Evolutionary conservation across 192 early-diverging fungal species (phyloP).

Genomic region (Backusella macrospora): DNA sequence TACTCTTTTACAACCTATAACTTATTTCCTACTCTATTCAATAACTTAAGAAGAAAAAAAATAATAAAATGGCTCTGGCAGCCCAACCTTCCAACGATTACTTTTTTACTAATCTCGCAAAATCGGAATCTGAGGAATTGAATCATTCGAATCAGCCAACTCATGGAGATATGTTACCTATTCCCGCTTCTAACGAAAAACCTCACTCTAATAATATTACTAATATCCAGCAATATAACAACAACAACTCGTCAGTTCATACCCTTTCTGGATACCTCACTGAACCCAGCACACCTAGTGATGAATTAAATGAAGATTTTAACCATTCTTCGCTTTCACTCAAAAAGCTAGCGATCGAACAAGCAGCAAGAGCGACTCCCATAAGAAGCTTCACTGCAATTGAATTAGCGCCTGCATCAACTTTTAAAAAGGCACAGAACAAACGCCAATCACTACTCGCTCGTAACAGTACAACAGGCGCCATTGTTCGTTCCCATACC

Average conservation of each 20-base stretch:
- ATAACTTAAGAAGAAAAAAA: neutral
- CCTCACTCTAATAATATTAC: neutral
- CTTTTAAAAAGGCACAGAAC: neutral
- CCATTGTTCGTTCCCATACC: neutral
- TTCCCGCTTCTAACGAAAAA: conserved; percentile 20
- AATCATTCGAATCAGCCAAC: conserved; percentile 11
- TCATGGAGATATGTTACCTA: neutral
- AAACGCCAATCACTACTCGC: neutral
- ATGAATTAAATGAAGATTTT: neutral
- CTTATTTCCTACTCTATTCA: neutral
- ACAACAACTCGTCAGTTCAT: neutral
- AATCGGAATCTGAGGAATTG: neutral
- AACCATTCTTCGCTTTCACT: neutral
- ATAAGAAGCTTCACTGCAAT: neutral
- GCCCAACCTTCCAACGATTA: conserved; percentile 15
- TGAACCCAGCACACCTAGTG: neutral
- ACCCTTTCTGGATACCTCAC: neutral
- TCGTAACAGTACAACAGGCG: neutral
- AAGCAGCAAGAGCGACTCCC: neutral
- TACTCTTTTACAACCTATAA: neutral
- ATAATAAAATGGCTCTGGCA: conserved; percentile 21
- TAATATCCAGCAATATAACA: neutral
- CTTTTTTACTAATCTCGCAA: neutral
- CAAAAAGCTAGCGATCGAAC: neutral
- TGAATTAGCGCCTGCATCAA: conserved; percentile 9